A percentile compares a stretch with the other conserved stretches of the same genome.
phyloP scores from a whole-genome alignment of 306 rosid species.

The Prunus salicina region DNA sequence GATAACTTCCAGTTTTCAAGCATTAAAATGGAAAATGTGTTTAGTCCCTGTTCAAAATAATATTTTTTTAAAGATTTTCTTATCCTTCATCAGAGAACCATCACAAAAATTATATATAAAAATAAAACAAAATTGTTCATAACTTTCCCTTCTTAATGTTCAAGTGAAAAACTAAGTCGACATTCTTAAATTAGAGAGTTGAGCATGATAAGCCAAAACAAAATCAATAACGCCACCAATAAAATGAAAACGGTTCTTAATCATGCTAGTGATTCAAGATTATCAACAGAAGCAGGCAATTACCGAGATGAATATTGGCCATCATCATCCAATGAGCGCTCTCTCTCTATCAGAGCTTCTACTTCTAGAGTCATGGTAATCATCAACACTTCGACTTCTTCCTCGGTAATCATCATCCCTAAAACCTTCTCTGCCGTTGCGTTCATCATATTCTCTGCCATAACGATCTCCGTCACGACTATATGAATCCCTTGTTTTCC shows the following conservation, averaged over 20 bases:
- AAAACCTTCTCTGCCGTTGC: conserved; percentile 66
- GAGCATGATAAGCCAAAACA: not conserved
- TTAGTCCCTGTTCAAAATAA: not conserved
- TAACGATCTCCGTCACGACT: conserved; percentile 85
- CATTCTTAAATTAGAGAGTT: not conserved
- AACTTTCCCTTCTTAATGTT: not conserved
- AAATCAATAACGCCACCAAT: not conserved
- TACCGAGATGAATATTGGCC: conserved; percentile 92
- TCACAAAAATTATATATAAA: not conserved
- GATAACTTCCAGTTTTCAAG: not conserved
- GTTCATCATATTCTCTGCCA: conserved; percentile 77
- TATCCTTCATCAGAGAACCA: not conserved
- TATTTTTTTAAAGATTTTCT: not conserved
- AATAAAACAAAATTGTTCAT: not conserved
- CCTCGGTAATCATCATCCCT: conserved; percentile 79
- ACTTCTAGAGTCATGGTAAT: conserved; percentile 65
- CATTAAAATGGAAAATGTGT: not conserved
- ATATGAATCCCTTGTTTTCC: conserved; percentile 42
- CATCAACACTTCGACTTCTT: conserved; percentile 79
- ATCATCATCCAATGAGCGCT: conserved; percentile 66
- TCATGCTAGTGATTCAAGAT: not conserved
- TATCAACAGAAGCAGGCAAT: conserved; percentile 8
- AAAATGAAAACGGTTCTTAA: not conserved
- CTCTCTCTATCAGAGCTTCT: conserved; percentile 81
- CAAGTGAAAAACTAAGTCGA: not conserved